phyloP scores from a whole-genome alignment of 768 basidiomycete species.

The Calocera viscosa region DNA sequence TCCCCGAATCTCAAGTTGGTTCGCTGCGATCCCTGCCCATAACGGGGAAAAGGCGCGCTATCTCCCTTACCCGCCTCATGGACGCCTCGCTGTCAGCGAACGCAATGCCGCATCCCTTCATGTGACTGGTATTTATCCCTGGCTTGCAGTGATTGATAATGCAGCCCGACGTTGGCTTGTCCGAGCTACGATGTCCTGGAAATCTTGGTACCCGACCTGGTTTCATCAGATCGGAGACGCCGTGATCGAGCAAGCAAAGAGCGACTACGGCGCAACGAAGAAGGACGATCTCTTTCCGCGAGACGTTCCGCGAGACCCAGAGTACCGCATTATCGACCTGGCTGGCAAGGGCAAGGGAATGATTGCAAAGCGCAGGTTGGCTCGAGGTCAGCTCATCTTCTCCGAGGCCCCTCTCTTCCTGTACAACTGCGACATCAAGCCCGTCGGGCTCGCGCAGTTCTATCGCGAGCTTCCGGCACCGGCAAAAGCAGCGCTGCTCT shows the following conservation, averaged over 20 bases:
- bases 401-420: constrained; percentile 7
- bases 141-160: constrained; percentile 1
- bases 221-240: background rate
- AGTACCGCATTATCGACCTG: constrained; percentile 4
- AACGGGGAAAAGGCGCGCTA: background rate
- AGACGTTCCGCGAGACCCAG: background rate
- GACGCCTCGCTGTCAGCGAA: background rate
- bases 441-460: constrained; percentile 1
- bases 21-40: background rate
- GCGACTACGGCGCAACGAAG: background rate
- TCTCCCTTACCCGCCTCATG: constrained; percentile 4
- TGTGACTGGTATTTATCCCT: background rate
- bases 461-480: background rate
- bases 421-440: background rate
- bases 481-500: background rate
- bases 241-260: background rate
- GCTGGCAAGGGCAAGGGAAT: constrained; percentile 9
- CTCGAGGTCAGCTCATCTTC: constrained; percentile 9
- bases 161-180: background rate
- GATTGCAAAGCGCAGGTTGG: background rate
- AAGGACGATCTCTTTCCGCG: constrained; percentile 4
- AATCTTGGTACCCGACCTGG: constrained; percentile 2
- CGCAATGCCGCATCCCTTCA: background rate
- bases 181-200: background rate
- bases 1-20: background rate